A percentile compares a stretch with the other conserved stretches of the same genome.
Evolutionary conservation across 441 rosid species (phyloP).

Genomic region (Pelargonium citronellum): DNA sequence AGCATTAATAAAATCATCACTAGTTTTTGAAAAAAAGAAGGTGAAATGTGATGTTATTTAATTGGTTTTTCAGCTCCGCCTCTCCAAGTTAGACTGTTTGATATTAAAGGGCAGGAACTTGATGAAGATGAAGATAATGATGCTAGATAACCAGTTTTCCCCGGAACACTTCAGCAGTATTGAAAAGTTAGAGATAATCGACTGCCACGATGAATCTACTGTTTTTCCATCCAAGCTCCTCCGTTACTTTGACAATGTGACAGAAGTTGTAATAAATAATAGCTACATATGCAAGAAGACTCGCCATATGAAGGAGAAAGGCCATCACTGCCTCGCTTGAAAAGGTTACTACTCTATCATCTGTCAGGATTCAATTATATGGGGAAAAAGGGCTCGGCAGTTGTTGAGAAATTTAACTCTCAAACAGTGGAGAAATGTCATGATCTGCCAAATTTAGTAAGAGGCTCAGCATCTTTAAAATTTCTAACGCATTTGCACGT

Average conservation of each 20-base stretch:
- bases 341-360: background rate
- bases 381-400: background rate
- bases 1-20: too few relatives aligned
- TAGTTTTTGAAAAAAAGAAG: too few relatives aligned
- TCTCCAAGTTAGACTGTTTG: too few relatives aligned
- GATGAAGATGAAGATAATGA: too few relatives aligned
- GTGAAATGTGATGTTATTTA: too few relatives aligned
- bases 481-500: slow-evolving; percentile 23
- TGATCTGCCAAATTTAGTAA: slow-evolving; percentile 15
- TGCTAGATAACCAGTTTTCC: too few relatives aligned
- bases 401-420: background rate
- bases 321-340: background rate
- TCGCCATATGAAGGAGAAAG: background rate
- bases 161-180: background rate
- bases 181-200: background rate
- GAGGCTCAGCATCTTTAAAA: slow-evolving; percentile 15
- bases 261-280: background rate
- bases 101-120: too few relatives aligned
- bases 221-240: background rate
- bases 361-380: background rate
- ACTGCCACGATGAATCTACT: background rate
- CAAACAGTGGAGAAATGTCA: slow-evolving; percentile 7
- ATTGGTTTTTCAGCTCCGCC: too few relatives aligned
- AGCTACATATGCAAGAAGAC: background rate
- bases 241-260: background rate